A percentile compares a stretch with the other conserved stretches of the same genome.
Conservation (phyloP, 129 eudicot genomes). For the Lactuca saligna region DNA sequence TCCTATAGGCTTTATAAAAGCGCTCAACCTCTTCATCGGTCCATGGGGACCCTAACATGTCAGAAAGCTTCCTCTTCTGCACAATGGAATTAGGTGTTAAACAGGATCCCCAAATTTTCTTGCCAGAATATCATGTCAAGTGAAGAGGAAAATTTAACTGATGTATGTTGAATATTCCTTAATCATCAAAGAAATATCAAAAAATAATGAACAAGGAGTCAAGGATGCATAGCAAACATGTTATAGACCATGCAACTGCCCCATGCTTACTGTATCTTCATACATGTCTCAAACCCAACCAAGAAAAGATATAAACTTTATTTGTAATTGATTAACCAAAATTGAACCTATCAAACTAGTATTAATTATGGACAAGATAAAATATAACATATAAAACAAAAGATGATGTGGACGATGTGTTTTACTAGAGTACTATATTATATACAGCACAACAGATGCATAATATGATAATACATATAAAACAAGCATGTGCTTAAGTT, state of each 20-base stretch:
- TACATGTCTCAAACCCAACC: not conserved
- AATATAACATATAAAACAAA: not conserved
- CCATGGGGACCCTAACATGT: slow-evolving; percentile 64
- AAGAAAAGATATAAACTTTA: not conserved
- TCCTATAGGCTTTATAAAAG: slow-evolving; percentile 66
- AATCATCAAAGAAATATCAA: slow-evolving; percentile 8
- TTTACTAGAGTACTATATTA: not conserved
- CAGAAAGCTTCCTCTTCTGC: slow-evolving; percentile 68
- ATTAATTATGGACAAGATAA: not conserved
- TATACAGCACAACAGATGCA: not conserved
- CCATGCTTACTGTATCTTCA: not conserved
- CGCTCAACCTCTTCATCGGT: slow-evolving; percentile 60
- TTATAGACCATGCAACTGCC: slow-evolving; percentile 13
- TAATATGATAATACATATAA: not conserved
- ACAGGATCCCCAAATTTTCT: slow-evolving; percentile 12
- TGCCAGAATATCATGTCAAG: slow-evolving; percentile 10
- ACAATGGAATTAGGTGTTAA: slow-evolving; percentile 13
- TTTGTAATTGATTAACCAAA: not conserved
- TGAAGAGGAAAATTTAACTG: not conserved
- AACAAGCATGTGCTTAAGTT: not conserved
- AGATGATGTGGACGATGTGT: not conserved
- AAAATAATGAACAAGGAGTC: too few species aligned
- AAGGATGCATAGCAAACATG: slow-evolving; percentile 2
- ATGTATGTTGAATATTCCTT: not conserved
- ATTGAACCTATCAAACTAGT: not conserved